phyloP scores from a whole-genome alignment of 2,329 filamentous ascomycete species.

The Gnomoniopsis sp. region DNA sequence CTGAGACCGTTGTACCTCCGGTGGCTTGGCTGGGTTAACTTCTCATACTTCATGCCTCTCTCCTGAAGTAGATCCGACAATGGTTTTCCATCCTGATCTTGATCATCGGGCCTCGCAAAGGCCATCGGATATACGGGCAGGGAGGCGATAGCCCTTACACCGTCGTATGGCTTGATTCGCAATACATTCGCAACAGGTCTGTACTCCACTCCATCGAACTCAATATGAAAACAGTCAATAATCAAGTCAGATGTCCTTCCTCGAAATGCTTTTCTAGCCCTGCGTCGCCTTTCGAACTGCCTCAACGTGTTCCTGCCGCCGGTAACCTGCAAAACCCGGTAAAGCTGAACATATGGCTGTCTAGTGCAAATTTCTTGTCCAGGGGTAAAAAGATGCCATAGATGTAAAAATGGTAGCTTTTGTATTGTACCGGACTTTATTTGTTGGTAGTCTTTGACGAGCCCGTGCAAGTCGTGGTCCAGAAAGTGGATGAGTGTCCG shows the following conservation, averaged over 20 bases:
- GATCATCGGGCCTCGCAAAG: neutral
- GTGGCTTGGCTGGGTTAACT: neutral
- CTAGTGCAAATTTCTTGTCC: neutral
- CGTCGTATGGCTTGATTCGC: neutral
- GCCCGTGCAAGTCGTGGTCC: neutral
- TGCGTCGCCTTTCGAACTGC: neutral
- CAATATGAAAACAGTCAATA: neutral
- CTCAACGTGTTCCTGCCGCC: neutral
- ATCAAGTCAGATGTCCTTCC: neutral
- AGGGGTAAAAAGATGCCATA: neutral
- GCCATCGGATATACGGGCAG: neutral
- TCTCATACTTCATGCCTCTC: neutral
- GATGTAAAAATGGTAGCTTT: neutral
- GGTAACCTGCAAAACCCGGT: neutral
- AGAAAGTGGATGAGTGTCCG: neutral
- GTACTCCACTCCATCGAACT: neutral
- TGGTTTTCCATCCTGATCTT: neutral
- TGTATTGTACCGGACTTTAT: neutral
- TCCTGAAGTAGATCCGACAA: neutral
- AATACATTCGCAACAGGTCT: neutral
- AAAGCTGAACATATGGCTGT: neutral
- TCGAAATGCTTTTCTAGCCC: neutral
- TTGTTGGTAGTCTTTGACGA: neutral
- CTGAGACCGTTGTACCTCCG: neutral
- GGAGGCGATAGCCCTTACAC: neutral